Percentiles rank a stretch among this genome's conserved stretches.
phyloP scores from a whole-genome alignment of 495 filamentous ascomycete species.

The Neurospora pannonica region DNA sequence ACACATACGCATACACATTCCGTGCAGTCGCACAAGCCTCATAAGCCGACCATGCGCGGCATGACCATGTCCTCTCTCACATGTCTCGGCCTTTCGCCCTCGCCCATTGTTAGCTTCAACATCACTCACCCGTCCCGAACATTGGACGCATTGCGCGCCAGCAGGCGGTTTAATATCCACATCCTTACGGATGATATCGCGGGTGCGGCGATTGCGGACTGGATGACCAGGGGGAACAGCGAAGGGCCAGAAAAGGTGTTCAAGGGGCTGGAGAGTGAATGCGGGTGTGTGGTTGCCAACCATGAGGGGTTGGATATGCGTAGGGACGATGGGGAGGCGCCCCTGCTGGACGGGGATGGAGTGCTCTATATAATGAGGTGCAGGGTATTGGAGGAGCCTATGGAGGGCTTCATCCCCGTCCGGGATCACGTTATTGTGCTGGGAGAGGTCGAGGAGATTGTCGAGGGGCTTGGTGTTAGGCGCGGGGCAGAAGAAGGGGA shows the following conservation, averaged over 20 bases:
- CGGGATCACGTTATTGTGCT: conserved; percentile 47
- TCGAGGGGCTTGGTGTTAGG: conserved; percentile 16
- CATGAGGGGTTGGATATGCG: neutral
- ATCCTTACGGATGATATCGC: conserved; percentile 30
- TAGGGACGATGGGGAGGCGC: conserved; percentile 1
- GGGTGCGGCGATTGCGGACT: conserved; percentile 36
- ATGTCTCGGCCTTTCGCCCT: conserved; percentile 56
- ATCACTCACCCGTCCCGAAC: conserved; percentile 66
- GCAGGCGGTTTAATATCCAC: conserved; percentile 39
- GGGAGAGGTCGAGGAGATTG: conserved; percentile 39
- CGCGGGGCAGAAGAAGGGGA: neutral
- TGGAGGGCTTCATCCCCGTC: conserved; percentile 31
- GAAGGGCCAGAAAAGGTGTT: conserved; percentile 16
- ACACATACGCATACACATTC: conserved; percentile 12
- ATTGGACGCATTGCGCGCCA: conserved; percentile 45
- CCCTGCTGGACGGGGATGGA: conserved; percentile 26
- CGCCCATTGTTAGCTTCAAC: conserved; percentile 71
- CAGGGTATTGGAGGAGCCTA: conserved; percentile 20
- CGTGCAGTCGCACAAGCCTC: conserved; percentile 10
- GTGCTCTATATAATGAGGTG: conserved; percentile 36
- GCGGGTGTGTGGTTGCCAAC: conserved; percentile 12
- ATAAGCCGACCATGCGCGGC: conserved; percentile 33
- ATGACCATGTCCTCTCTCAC: conserved; percentile 83
- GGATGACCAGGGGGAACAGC: conserved; percentile 30
- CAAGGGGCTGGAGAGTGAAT: conserved; percentile 16